Evolutionary conservation across 2,329 filamentous ascomycete species (phyloP), one percentile per base, ranked within the genome.

Genomic region (Trichoderma sp.): DNA sequence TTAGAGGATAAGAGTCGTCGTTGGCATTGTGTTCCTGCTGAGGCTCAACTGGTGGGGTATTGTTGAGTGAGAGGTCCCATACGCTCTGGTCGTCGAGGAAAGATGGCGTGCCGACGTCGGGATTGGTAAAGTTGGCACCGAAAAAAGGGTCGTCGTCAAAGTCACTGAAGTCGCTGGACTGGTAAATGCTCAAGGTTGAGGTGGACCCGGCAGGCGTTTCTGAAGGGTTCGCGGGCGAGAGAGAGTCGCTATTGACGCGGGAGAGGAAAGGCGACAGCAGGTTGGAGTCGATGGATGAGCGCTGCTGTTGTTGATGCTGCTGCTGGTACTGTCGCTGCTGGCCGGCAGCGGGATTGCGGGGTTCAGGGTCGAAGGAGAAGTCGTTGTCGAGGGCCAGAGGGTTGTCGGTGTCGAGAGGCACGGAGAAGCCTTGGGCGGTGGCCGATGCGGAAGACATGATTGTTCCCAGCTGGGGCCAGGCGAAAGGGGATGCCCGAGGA

Each of bases 161-260:
- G 58, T 83, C 87, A 75, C 84, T 82, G 73, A 81, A 83, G 73
- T 87, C 85, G 78, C 85, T 87, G 4, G 84, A 77, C 74, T 85
- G 85, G 74, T 85, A 87, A 73, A 85, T 80, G 73, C 84, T 85
- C 57, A 83, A 77, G 28, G 81, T 83, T 3, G 84, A 84, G 65
- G 83, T 79, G 15, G 86, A 87, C 72, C 85, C 86, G 74, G 83
- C 84, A 12, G 87, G 86, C 0, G 86, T 88, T 71, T 85, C 80
- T 66, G 79, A 75, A 57, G 79, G 77, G 64, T 80, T 76, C 47
- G 77, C 70, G 13, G 80, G 78, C 4, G 78, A 81, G 26, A 78
- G 72, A 8, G 77, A 77, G 32, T 79, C 78, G 67, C 76, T 77
- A 12, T 79, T 75, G 73, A 75, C 75, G 68, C 82, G 82, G 70